Evolutionary conservation across 768 basidiomycete species (phyloP).

Genomic region (Suillus paluster): DNA sequence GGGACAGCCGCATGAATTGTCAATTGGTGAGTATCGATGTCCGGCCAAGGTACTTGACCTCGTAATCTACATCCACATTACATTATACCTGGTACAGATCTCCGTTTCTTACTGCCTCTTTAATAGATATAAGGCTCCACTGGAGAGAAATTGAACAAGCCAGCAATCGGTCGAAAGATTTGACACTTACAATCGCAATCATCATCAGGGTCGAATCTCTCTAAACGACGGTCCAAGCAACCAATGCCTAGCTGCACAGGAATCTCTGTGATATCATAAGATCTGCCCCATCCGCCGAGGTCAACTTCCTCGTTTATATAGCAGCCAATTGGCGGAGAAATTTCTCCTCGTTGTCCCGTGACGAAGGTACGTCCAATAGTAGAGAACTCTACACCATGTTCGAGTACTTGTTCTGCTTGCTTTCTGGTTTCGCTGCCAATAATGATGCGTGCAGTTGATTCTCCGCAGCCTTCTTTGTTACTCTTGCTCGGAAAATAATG

Average conservation of each 20-base stretch:
- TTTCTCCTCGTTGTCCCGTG: not conserved
- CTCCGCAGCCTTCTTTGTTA: not conserved
- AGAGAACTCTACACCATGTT: not conserved
- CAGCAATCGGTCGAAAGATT: not conserved
- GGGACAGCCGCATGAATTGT: too few species aligned
- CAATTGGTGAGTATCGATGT: too few species aligned
- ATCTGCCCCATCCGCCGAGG: conserved; percentile 27
- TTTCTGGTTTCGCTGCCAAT: not conserved
- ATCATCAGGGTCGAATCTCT: conserved; percentile 28
- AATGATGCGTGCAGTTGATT: not conserved
- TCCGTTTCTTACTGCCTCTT: not conserved
- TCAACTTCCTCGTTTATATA: conserved; percentile 19
- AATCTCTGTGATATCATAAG: conserved; percentile 11
- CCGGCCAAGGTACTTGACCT: too few species aligned
- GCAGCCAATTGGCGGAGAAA: conserved; percentile 19
- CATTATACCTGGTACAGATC: too few species aligned
- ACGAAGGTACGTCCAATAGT: not conserved
- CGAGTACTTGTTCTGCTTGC: not conserved
- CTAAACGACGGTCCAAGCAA: conserved; percentile 25
- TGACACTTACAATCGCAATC: conserved; percentile 3
- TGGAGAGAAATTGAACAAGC: not conserved
- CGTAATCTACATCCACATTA: too few species aligned
- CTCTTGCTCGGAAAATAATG: conserved; percentile 24
- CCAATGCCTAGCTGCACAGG: conserved; percentile 25
- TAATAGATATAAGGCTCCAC: conserved; percentile 1